phyloP scores from a whole-genome alignment of 805 yeast species.

The Candida argentea region DNA sequence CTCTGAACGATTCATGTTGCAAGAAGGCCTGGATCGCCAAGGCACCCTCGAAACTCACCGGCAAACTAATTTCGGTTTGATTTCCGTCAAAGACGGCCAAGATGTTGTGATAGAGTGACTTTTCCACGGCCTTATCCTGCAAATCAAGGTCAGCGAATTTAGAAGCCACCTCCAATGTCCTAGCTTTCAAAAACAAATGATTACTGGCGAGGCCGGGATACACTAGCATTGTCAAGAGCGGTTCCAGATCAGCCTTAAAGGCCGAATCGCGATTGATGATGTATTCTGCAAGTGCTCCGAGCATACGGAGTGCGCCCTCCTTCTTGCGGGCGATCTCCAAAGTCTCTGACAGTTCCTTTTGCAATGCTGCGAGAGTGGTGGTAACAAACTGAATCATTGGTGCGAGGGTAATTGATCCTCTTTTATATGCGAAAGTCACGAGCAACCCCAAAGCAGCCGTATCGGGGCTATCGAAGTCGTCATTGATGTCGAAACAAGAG shows the following conservation, averaged over 20 bases:
- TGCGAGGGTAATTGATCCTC: constrained; percentile 49
- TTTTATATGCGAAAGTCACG: constrained; percentile 59
- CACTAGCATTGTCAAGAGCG: constrained; percentile 50
- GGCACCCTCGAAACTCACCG: constrained; percentile 78
- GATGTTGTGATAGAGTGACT: constrained; percentile 24
- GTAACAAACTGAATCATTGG: constrained; percentile 55
- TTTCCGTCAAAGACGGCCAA: constrained; percentile 15
- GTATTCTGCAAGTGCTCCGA: constrained; percentile 62
- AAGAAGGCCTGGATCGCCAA: constrained; percentile 76
- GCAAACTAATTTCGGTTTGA: constrained; percentile 31
- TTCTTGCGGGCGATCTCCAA: constrained; percentile 47
- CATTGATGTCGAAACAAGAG: constrained; percentile 46
- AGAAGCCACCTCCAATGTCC: constrained; percentile 58
- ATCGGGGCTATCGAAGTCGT: constrained; percentile 57
- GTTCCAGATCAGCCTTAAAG: constrained; percentile 54
- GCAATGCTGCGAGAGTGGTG: constrained; percentile 29
- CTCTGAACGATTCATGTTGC: constrained; percentile 52
- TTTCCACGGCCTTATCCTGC: constrained; percentile 14
- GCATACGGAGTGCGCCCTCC: constrained; percentile 72
- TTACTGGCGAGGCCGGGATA: constrained; percentile 62
- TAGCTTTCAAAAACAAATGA: constrained; percentile 61
- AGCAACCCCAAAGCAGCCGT: constrained; percentile 69
- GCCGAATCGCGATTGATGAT: constrained; percentile 47
- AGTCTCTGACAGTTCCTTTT: constrained; percentile 23
- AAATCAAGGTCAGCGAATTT: constrained; percentile 57